A percentile compares a stretch with the other conserved stretches of the same genome.
These are phyloP conservation scores for Jackrogersella multiformis DNA, from an alignment of 495 filamentous ascomycete species.

Conservation along the genomic window DNA sequence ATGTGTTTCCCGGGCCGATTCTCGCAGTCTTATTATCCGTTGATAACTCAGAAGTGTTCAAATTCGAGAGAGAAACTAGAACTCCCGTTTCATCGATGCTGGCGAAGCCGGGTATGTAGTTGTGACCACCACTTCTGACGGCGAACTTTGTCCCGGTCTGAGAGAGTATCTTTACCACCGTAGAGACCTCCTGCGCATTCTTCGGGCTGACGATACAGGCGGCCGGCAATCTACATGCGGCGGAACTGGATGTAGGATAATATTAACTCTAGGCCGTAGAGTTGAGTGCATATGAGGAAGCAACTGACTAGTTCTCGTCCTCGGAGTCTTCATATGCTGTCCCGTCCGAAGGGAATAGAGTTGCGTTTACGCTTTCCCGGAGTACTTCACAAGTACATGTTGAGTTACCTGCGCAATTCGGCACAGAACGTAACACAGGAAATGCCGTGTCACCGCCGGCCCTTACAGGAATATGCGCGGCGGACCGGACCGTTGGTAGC, in stretches of 20 bases:
- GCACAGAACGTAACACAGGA: conserved; percentile 1
- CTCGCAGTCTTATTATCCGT: conserved; percentile 52
- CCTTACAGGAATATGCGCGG: conserved; percentile 11
- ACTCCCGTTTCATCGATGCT: conserved; percentile 61
- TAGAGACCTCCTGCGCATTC: conserved; percentile 45
- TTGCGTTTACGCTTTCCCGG: conserved; percentile 7
- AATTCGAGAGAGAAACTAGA: conserved; percentile 58
- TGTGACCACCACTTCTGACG: conserved; percentile 61
- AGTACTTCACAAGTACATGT: conserved; percentile 28
- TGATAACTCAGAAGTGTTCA: conserved; percentile 56
- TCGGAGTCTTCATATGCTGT: conserved; percentile 17
- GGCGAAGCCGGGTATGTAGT: conserved; percentile 55
- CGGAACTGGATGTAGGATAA: conserved; percentile 18
- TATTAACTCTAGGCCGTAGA: conserved; percentile 6
- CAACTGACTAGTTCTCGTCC: conserved; percentile 36
- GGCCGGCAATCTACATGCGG: conserved; percentile 40
- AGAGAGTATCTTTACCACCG: conserved; percentile 43
- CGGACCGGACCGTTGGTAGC: conserved; percentile 16
- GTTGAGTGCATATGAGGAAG: background rate
- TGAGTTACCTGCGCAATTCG: conserved; percentile 5
- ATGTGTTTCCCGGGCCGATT: conserved; percentile 60
- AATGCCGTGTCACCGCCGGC: background rate
- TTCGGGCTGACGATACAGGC: conserved; percentile 57
- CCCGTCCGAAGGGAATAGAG: conserved; percentile 24
- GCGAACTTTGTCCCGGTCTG: conserved; percentile 52